Evolutionary conservation across 495 filamentous ascomycete genomes (phyloP).

Genomic region (Xylaria palmicola): DNA sequence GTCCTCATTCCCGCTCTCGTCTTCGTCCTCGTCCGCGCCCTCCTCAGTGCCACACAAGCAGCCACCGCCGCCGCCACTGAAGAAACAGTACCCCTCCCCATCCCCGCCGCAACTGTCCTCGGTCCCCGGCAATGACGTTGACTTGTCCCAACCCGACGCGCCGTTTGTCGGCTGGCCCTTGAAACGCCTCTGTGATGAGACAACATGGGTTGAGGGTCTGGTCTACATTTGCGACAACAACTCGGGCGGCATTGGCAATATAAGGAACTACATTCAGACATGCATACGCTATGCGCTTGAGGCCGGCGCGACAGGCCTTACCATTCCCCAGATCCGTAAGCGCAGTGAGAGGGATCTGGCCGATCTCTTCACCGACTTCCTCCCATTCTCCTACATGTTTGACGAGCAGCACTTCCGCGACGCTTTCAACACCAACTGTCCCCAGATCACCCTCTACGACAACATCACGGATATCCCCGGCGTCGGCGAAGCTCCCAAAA

Average conservation of each 20-base stretch:
- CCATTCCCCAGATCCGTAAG: conserved; percentile 43
- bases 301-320: conserved; percentile 46
- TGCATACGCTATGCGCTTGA: conserved; percentile 54
- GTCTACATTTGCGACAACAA: conserved; percentile 54
- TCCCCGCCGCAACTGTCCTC: not conserved
- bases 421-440: conserved; percentile 38
- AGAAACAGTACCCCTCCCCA: not conserved
- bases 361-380: conserved; percentile 36
- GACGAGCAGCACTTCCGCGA: conserved; percentile 46
- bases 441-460: conserved; percentile 45
- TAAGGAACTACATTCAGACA: conserved; percentile 52
- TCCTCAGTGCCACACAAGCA: conserved; percentile 3
- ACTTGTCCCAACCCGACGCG: conserved; percentile 34
- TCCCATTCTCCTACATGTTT: conserved; percentile 48
- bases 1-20: conserved; percentile 14
- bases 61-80: not conserved
- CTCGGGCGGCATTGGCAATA: conserved; percentile 53
- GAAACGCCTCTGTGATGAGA: conserved; percentile 44
- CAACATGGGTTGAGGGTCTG: conserved; percentile 39
- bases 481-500: conserved; percentile 30
- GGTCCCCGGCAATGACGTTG: conserved; percentile 21
- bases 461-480: conserved; percentile 31
- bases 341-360: conserved; percentile 39
- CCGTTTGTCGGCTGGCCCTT: conserved; percentile 53
- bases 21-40: conserved; percentile 4